Conservation (phyloP, 2,329 filamentous ascomycete genomes). For the Raffaelea albimanens region DNA sequence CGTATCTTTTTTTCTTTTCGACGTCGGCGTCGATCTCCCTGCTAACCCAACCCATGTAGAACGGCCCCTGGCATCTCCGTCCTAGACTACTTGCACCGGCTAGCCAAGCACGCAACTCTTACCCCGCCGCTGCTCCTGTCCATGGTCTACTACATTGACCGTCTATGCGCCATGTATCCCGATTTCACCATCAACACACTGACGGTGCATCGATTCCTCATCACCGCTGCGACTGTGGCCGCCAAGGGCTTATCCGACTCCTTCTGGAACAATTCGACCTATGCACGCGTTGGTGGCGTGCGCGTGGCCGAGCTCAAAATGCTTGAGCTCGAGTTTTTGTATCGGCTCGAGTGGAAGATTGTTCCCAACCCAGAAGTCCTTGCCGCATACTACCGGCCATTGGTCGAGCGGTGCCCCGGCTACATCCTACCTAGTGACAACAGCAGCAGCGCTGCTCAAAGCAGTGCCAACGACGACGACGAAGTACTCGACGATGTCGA, state of each 20-base stretch:
- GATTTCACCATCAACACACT: slow-evolving; percentile 94
- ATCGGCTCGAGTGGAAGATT: slow-evolving; percentile 90
- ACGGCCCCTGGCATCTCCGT: slow-evolving; percentile 85
- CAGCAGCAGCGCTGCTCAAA: neutral
- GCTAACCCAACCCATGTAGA: slow-evolving; percentile 20
- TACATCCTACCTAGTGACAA: slow-evolving; percentile 39
- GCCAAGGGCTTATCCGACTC: slow-evolving; percentile 93
- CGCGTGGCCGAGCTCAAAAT: slow-evolving; percentile 82
- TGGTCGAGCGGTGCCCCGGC: slow-evolving; percentile 59
- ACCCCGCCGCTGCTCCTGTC: slow-evolving; percentile 90
- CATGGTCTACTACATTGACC: slow-evolving; percentile 99
- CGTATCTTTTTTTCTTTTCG: neutral
- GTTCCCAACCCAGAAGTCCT: slow-evolving; percentile 91
- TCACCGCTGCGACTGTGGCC: slow-evolving; percentile 89
- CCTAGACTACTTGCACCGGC: slow-evolving; percentile 80
- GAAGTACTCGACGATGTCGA: too few relatives aligned
- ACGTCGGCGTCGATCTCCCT: neutral
- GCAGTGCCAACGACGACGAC: too few relatives aligned
- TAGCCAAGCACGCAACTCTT: slow-evolving; percentile 89
- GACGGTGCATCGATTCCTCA: slow-evolving; percentile 94
- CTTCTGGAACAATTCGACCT: slow-evolving; percentile 98
- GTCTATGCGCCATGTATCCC: slow-evolving; percentile 81
- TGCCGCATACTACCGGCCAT: slow-evolving; percentile 82
- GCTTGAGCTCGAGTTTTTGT: slow-evolving; percentile 86
- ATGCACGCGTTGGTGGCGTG: slow-evolving; percentile 87